Base-by-base conservation (phyloP, 192 early-diverging fungal genomes). In the Coemansia sp. region DNA sequence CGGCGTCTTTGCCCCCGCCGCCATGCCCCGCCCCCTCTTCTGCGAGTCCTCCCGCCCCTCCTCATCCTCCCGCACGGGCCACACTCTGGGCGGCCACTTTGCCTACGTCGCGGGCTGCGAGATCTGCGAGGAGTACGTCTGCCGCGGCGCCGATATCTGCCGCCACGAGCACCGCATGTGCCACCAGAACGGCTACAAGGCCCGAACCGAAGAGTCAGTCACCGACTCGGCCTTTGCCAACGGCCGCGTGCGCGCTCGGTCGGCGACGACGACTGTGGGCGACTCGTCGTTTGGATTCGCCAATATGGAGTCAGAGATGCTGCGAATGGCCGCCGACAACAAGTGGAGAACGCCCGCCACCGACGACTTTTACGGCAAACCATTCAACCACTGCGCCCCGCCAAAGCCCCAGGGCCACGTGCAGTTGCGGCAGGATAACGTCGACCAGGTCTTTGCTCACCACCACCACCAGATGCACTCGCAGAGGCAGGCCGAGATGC, bases 281-380 rank as follows among this genome's bases (percentile, higher is more conserved):
- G 77, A 79, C 41, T 45, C 72, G 57, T 70, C 68, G 42, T 79
- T 79, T 62, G 77, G 77, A 1, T 79, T 79, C 34, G 72, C 68
- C 14, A 74, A 74, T 31, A 71, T 79, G 77, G 77, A 74, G 9
- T 50, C 77, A 0, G 77, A 79, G 61, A 79, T 79, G 77, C 55
- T 68, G 28, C 77, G 72, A 11, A 70, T 68, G 61, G 70, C 76
- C 0, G 55, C 63, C n/a, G 76, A 78, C n/a, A 78, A 78, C 47
- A 52, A 53, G 58, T 78, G 76, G 76, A 26, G 76, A 11, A 39
- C 52, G 0, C 58, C 65, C 18, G 48, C 55, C 1, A n/a, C 69
- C 34, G 70, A 74, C 31, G 33, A 39, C 16, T 75, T 80, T 41
- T 80, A 75, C 47, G 66, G 50, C 0, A 57, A 60, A 33, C 77